A percentile compares a stretch with the other conserved stretches of the same genome.
phyloP scores from a whole-genome alignment of 2,329 filamentous ascomycete species.

The Aspergillus calidoustus region DNA sequence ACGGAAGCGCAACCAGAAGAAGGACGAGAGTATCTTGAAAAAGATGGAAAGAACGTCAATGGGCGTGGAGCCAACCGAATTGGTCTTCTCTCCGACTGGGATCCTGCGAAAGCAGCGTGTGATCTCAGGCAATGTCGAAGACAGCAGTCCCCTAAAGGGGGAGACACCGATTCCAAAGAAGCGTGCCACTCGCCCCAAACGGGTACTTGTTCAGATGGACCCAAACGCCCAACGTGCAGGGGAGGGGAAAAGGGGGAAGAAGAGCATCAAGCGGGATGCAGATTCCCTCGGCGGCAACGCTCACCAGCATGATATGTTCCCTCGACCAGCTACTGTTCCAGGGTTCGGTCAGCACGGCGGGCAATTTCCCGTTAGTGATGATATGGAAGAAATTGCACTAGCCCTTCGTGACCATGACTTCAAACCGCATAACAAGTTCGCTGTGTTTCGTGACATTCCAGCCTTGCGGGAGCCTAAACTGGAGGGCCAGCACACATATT shows the following conservation, averaged over 20 bases:
- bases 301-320: conserved; percentile 23
- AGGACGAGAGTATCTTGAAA: conserved; percentile 51
- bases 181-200: conserved; percentile 37
- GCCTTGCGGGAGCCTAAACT: conserved; percentile 10
- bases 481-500: conserved; percentile 19
- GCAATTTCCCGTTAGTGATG: conserved; percentile 28
- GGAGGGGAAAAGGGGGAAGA: conserved; percentile 33
- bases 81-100: conserved; percentile 52
- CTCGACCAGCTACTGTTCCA: conserved; percentile 27
- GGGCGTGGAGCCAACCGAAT: conserved; percentile 51
- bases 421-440: conserved; percentile 36
- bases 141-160: conserved; percentile 52
- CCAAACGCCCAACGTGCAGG: conserved; percentile 38
- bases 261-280: conserved; percentile 16
- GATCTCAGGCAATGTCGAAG: conserved; percentile 55
- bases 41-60: conserved; percentile 52
- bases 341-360: conserved; percentile 25
- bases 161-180: conserved; percentile 49
- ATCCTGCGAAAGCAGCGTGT: conserved; percentile 48
- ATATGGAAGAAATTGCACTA: conserved; percentile 41
- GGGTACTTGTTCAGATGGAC: conserved; percentile 37
- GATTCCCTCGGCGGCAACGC: conserved; percentile 18
- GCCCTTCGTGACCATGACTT: conserved; percentile 35
- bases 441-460: conserved; percentile 45
- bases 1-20: conserved; percentile 57